Conservation (phyloP, 2,329 filamentous ascomycete genomes). For the Apiospora sp. region DNA sequence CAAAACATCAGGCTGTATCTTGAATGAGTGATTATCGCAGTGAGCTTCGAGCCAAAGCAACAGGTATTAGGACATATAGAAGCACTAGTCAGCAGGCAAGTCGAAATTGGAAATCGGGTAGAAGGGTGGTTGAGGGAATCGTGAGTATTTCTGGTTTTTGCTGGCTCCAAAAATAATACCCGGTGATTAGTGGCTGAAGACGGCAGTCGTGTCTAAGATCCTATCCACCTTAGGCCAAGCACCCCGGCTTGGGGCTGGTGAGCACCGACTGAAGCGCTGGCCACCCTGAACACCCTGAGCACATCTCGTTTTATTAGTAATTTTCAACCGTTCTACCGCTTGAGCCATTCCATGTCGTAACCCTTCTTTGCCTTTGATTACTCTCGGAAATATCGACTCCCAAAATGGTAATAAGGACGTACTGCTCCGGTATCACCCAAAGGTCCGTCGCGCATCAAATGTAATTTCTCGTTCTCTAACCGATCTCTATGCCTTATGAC, state of each 20-base stretch:
- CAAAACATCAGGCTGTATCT: neutral
- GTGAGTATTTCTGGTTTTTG: neutral
- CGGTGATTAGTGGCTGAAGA: constrained; percentile 10
- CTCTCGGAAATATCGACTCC: neutral
- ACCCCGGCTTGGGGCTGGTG: constrained; percentile 2
- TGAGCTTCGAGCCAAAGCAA: neutral
- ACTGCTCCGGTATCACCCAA: neutral
- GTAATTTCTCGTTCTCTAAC: neutral
- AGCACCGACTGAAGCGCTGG: neutral
- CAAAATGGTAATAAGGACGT: neutral
- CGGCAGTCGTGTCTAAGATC: neutral
- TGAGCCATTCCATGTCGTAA: neutral
- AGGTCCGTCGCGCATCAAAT: neutral
- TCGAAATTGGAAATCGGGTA: neutral
- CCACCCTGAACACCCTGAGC: neutral
- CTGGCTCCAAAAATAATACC: neutral
- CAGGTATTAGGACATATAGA: neutral
- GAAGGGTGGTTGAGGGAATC: neutral
- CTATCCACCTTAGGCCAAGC: neutral
- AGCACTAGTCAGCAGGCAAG: too few species aligned
- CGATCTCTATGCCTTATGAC: constrained; percentile 8
- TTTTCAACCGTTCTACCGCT: neutral
- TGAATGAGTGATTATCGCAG: neutral
- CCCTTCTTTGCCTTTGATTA: neutral
- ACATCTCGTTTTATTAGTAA: neutral